Base-by-base conservation (phyloP, 306 rosid genomes). In the Hippophae tibetana region DNA sequence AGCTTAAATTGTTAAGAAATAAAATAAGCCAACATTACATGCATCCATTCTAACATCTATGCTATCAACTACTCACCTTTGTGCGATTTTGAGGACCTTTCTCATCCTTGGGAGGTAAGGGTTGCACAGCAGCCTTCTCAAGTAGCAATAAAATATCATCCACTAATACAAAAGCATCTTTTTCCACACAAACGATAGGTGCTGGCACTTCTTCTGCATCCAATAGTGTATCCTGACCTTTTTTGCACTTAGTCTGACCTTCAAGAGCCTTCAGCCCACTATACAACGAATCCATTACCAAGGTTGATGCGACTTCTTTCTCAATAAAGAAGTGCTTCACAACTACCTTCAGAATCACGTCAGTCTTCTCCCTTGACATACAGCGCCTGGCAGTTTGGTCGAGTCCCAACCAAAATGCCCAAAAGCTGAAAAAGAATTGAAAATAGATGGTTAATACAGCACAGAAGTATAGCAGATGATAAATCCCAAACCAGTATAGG, bases 71-170 rank as follows among this genome's bases (percentile, higher is more conserved):
- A 62, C 89, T 64, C 67, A 93, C 99, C 92, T 93, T 93, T 5
- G 94, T 93, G 53, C 99, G 99, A 68, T 93, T 93, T 71, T 93
- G 99, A 72, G 99, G 99, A 80, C 95, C 96, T 84, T 93, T 93
- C 80, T 93, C 99, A 60, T 93, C 99, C 76, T 93, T 93, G 9
- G 99, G 95, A 75, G 99, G 97, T 63, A 93, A 85, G 31, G 96
- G 97, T 74, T 93, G 97, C 77, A 84, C 23, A 41, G 99, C 85
- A 74, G 95, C 97, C 81, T 95, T 89, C 84, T 88, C 95, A 70
- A 93, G 94, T 49, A 93, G 78, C 47, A 68, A 62, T 41, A 93
- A 64, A 49, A 93, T 90, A 77, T 93, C 99, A 77, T 93, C 99
- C 76, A 82, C 95, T 72, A 93, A 74, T 58, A 89, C 86, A 81